These are phyloP conservation scores for Cucurbita maxima DNA, from an alignment of 306 rosid genomes.

Conservation along the genomic window DNA sequence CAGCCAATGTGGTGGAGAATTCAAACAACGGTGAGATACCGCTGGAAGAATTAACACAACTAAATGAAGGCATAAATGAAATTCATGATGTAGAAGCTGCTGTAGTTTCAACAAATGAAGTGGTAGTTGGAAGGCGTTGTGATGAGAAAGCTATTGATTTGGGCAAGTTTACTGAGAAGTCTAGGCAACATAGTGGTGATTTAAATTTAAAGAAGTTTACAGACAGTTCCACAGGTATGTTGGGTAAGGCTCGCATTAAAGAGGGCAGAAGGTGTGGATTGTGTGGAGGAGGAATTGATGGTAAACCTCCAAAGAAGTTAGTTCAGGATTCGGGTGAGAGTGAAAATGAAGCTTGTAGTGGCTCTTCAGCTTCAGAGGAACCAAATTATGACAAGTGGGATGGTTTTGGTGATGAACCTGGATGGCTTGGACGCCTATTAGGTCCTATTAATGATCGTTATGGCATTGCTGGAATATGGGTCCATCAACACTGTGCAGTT, in stretches of 20 bases:
- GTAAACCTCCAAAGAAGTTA: slow-evolving; percentile 72
- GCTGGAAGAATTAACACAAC: slow-evolving; percentile 23
- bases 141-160: slow-evolving; percentile 21
- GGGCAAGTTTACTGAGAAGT: slow-evolving; percentile 17
- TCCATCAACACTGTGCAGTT: slow-evolving; percentile 95
- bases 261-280: slow-evolving; percentile 88
- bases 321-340: slow-evolving; percentile 62
- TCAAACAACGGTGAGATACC: slow-evolving; percentile 23
- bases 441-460: slow-evolving; percentile 84
- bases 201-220: slow-evolving; percentile 18
- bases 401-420: slow-evolving; percentile 87
- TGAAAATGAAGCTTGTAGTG: slow-evolving; percentile 70
- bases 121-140: slow-evolving; percentile 23
- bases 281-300: slow-evolving; percentile 91
- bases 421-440: slow-evolving; percentile 91
- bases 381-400: slow-evolving; percentile 83
- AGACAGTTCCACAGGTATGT: slow-evolving; percentile 15
- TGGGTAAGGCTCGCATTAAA: slow-evolving; percentile 34
- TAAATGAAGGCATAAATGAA: slow-evolving; percentile 27
- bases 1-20: neutral
- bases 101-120: slow-evolving; percentile 16
- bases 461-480: slow-evolving; percentile 97
- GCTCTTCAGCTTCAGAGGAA: slow-evolving; percentile 73
- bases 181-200: slow-evolving; percentile 16
- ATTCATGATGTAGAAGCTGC: slow-evolving; percentile 22